Conservation (phyloP, 257 asterid species). For the Forsythia viridissima region DNA sequence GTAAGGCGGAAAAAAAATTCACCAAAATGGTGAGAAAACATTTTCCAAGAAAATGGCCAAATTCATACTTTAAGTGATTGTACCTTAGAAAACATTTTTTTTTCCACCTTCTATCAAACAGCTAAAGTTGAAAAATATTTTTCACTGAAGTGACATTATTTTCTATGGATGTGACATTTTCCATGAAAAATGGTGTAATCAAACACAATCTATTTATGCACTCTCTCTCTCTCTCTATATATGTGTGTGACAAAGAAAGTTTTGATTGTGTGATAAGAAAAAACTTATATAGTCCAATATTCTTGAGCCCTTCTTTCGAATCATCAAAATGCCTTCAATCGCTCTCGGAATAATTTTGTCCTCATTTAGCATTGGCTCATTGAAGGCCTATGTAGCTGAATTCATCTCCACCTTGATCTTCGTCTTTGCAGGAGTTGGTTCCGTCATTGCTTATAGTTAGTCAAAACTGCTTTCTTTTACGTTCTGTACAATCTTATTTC, state of each 20-base stretch:
- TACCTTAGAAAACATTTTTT: no score
- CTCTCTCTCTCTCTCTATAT: conserved; percentile 13
- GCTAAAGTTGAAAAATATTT: no score
- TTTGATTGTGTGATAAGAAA: conserved; percentile 23
- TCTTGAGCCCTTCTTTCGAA: not conserved
- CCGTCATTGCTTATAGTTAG: conserved; percentile 60
- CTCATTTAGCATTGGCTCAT: conserved; percentile 44
- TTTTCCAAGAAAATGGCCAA: no score
- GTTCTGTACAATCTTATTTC: no score
- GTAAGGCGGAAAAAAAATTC: no score
- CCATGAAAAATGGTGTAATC: no score
- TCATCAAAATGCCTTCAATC: conserved; percentile 43
- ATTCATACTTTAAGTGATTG: no score
- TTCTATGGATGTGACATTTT: no score
- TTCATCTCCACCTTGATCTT: conserved; percentile 63
- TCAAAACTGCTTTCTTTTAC: not conserved
- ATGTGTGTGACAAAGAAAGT: conserved; percentile 30
- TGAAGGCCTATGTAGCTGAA: conserved; percentile 58
- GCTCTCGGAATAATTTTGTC: conserved; percentile 47
- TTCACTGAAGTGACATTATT: no score
- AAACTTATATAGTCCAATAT: not conserved
- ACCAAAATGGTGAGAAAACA: no score
- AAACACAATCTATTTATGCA: not conserved
- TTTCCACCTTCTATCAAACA: no score
- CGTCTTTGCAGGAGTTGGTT: conserved; percentile 62